Evolutionary conservation across 2,329 filamentous ascomycete genomes (phyloP).

Genomic region (Metarhizium rileyi): DNA sequence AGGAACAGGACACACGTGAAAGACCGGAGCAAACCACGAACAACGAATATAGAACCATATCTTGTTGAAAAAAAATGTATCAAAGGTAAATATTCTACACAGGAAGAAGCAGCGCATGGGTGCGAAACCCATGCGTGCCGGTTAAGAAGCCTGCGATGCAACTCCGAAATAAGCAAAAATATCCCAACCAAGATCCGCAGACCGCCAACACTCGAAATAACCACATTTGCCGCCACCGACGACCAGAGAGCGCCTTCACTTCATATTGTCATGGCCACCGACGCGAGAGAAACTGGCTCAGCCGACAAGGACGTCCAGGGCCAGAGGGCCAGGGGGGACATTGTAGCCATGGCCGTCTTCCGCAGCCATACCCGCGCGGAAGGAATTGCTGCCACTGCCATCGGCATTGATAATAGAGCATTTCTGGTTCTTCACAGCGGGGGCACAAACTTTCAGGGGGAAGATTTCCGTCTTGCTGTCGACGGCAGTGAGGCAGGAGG

Average conservation of each 20-base stretch:
- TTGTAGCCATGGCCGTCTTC: slow-evolving; percentile 34
- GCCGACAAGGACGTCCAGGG: slow-evolving; percentile 23
- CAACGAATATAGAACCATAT: neutral
- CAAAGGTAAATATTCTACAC: slow-evolving; percentile 8
- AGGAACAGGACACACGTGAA: neutral
- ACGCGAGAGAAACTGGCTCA: slow-evolving; percentile 12
- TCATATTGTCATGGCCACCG: neutral
- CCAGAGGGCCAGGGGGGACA: slow-evolving; percentile 18
- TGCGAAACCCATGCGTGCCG: neutral
- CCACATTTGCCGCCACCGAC: neutral
- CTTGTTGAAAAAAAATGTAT: slow-evolving; percentile 5
- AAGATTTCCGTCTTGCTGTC: slow-evolving; percentile 16
- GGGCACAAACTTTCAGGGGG: slow-evolving; percentile 26
- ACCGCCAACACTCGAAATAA: neutral
- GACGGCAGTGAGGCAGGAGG: slow-evolving; percentile 37
- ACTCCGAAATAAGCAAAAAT: neutral
- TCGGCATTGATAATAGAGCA: slow-evolving; percentile 30
- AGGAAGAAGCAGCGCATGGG: slow-evolving; percentile 3
- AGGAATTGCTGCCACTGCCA: slow-evolving; percentile 24
- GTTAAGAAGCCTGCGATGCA: neutral
- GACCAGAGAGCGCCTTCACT: neutral
- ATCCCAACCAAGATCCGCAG: neutral
- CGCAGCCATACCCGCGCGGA: no score
- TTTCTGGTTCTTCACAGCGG: no score
- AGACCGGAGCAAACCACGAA: neutral